Base-by-base conservation (phyloP, 2,329 filamentous ascomycete species). In the Fusarium duplospermum region DNA sequence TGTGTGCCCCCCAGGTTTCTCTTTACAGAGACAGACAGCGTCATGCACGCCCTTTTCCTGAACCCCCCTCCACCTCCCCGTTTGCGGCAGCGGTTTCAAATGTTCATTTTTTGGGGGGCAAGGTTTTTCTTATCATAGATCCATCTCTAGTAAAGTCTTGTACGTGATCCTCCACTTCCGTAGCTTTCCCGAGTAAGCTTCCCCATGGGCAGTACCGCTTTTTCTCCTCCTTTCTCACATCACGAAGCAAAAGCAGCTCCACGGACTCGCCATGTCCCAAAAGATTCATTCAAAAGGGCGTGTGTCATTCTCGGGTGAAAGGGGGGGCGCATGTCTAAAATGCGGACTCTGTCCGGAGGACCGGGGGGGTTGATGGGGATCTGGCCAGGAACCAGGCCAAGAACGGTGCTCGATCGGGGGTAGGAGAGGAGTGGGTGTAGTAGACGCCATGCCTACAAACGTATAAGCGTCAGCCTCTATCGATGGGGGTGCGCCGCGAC, bases 341-440 rank as follows among this genome's bases (percentile, higher is more conserved):
- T 71, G 67, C 71, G 71, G 71, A 73, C 63, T 73, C 71, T 73
- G 71, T 62, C 71, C 71, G 71, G 64, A 67, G 36, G 50, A 67
- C 36, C 57, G 61, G 36, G 61, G 36, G 66, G 62, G 50, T 40
- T 52, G 42, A 16, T 6, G 29, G 62, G 59, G 71, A 71, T 73
- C 71, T 72, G 24, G 67, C 67, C 71, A 74, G 71, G 72, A 74
- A 74, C 72, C 68, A 73, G 18, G 67, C 71, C 71, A 71, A 73
- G 71, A 73, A 71, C 71, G 71, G 71, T 68, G 58, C 54, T 40
- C 56, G 35, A 67, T 29, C 24, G 45, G 16, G 42, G 22, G 24
- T 18, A 3, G 50, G 22, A 62, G 64, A 68, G 71, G 71, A 60
- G 72, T 74, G 59, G 50, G 52, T 33, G 65, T 74, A 74, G 58